Base-by-base conservation (phyloP, 768 basidiomycete species). In the Tephrocybe sp. region DNA sequence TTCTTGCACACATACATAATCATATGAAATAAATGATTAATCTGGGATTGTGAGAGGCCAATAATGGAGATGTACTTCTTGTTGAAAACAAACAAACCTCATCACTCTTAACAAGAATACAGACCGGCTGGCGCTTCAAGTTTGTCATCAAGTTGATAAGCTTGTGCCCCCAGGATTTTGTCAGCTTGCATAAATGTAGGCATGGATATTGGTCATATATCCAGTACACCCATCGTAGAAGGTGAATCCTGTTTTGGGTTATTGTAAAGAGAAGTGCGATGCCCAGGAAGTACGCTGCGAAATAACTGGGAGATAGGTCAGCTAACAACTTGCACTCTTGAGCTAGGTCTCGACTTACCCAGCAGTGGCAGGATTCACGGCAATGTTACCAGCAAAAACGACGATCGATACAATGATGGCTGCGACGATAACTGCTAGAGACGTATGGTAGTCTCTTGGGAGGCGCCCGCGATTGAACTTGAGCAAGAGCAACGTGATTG, bases 391-490 rank as follows among this genome's bases (percentile, higher is more conserved):
- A 0, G 70, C 76, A 49, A 82, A 73, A 1, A 84, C 67, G 1
- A 67, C 62, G 0, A 64, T 51, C 0, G 72, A 68, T 6, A 84
- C 61, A 2, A 67, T 40, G 19, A 81, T 52, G 0, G 83, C 69
- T 11, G 69, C 47, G 11, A 77, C 50, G 25, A 83, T 68, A 22
- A 69, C 57, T 12, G 57, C 46, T 3, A 84, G 59, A 4, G 72
- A 64, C 4, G 80, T 74, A 15, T 55, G 65, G 2, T 63, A 61
- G 9, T 57, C 50, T 23, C 85, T 69, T 4, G 69, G 73, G 3
- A 88, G 63, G 25, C 82, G 76, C 15, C 80, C 79, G 15, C 85
- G 77, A 50, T 84, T 84, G 65, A 84, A 86, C 50, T 79, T 81
- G 22, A 88, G 67, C 4, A 86, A 53, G 4, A 87, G 59, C 3